Evolutionary conservation across 306 rosid species (phyloP).

Genomic region (Cicer cuneatum): DNA sequence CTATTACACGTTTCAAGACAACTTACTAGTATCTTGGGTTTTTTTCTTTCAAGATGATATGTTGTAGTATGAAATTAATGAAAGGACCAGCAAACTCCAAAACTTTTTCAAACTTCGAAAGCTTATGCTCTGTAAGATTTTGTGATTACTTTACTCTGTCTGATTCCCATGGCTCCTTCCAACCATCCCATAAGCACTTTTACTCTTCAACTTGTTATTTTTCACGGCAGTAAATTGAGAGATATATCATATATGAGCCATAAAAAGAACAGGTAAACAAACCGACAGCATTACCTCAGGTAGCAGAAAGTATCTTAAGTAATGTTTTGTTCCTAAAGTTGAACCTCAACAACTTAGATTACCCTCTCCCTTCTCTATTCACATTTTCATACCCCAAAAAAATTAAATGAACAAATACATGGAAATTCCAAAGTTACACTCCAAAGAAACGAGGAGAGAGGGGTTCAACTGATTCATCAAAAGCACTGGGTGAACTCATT

Average conservation of each 20-base stretch:
- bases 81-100: no score
- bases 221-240: not conserved
- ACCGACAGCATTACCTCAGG: not conserved
- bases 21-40: not conserved
- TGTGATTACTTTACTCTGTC: no score
- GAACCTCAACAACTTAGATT: not conserved
- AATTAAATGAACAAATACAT: slow-evolving; percentile 24
- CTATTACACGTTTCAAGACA: not conserved
- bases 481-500: slow-evolving; percentile 39
- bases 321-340: not conserved
- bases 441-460: slow-evolving; percentile 6
- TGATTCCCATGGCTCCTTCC: no score
- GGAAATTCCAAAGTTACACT: slow-evolving; percentile 18
- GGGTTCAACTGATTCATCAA: slow-evolving; percentile 29
- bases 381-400: not conserved
- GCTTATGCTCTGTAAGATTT: no score
- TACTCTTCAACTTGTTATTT: no score
- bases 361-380: not conserved
- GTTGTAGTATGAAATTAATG: not conserved
- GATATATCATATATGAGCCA: not conserved
- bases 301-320: not conserved
- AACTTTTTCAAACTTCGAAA: no score
- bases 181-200: no score
- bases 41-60: no score
- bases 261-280: not conserved